Base-by-base conservation (phyloP, 805 yeast species). In the Helenozyma baotianmanensis region DNA sequence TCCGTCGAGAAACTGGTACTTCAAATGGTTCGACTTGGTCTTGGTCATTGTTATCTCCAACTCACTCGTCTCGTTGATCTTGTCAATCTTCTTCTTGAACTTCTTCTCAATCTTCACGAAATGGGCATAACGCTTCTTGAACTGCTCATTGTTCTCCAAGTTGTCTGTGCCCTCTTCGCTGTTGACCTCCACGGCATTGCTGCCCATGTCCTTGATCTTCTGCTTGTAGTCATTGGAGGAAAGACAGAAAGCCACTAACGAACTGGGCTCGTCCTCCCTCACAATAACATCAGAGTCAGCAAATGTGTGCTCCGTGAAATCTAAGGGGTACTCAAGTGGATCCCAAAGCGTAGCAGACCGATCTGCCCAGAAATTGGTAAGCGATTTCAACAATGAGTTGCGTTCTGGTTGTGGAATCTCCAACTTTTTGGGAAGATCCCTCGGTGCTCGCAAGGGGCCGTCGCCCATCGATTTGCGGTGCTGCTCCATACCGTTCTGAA, bases 301-400 rank as follows among this genome's bases (percentile, higher is more conserved):
- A 64, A 92, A 92, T 1, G 90, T 76, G 54, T 92, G 97, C 52
- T 92, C 97, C 0, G 82, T 72, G 0, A 88, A 72, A 25, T 62
- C 71, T 34, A 89, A 66, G 2, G 97, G 96, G 57, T 88, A 89
- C 13, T 76, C 81, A 21, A 92, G 64, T 0, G 96, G 95, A 44
- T 85, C 88, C 97, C 97, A 94, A 14, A 92, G 70, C 2, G 94
- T 82, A 1, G 97, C 92, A 1, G 97, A 85, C 49, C 98, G 67
- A 59, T 92, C 97, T 1, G 97, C 97, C 97, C 97, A 92, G 58
- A 92, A 92, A 48, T 80, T 86, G 0, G 95, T 76, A 35, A 94
- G 64, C 0, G 95, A 78, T 48, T 84, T 86, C 63, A 92, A 74
- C 22, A 92, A 58, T 1, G 96, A 81, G 14, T 80, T 75, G 44